Evolutionary conservation across 164 flowering plant species (phyloP), one percentile per base, ranked within the genome.

Genomic region (Echeveria elegans): DNA sequence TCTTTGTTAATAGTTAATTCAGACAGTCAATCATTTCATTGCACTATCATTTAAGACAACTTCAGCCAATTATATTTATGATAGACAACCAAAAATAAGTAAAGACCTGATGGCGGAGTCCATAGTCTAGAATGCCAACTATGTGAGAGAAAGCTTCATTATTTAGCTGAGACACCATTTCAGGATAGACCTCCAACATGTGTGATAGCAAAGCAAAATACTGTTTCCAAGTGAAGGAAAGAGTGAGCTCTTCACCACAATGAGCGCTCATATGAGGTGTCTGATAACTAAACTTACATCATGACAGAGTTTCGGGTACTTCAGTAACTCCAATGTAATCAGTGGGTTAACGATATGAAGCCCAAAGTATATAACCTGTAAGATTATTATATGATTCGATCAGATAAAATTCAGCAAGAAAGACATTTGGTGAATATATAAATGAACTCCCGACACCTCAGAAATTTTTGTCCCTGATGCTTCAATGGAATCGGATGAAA

Each of bases 131-230:
- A 52, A 88, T 84, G 47, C 83, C 88, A 75, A 86, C 72, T 12
- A 87, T 72, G 77, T 86, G 90, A 67, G 71, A 70, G 69, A 94
- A 83, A 59, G 89, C 86, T 75, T 89, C 89, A 63, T 61, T 66
- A 50, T 77, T 88, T 66, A 94, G 76, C 65, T 87, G 83, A 14
- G 81, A 82, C 63, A 87, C 78, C 82, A 89, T 91, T 77, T 94
- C 97, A 68, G 97, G 99, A 77, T 94, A 89, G 41, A 91, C 95
- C 80, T 91, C 99, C 82, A 94, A 66, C 82, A 94, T 68, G 76
- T 94, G 97, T 40, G 96, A 88, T 48, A 94, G 72, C 74, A 91
- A 73, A 0, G 85, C 72, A 74, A 94, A 94, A 75, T 88, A 91
- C 99, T 94, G 89, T 71, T 76, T 38, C 76, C 12, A n/a, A 0